phyloP scores from a whole-genome alignment of 2,329 filamentous ascomycete species.

The Botrytis porri region DNA sequence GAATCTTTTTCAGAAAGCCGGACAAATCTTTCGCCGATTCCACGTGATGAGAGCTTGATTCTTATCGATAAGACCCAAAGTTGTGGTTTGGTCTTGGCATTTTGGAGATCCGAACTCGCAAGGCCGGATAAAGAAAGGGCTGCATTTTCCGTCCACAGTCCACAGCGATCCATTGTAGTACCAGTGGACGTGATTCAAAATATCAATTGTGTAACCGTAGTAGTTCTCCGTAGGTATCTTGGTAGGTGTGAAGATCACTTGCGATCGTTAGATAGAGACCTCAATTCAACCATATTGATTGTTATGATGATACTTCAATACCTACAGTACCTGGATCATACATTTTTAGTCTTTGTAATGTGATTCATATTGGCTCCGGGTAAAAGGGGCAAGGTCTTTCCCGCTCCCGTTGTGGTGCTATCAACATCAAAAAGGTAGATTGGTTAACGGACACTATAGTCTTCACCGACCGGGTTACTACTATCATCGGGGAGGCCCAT shows the following conservation, averaged over 20 bases:
- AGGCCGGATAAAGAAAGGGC: not conserved
- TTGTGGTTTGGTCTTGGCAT: not conserved
- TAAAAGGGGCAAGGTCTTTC: not conserved
- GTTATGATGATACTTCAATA: not conserved
- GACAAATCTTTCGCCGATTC: slow-evolving; percentile 12
- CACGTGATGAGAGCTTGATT: not conserved
- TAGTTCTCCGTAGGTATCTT: not conserved
- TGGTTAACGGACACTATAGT: not conserved
- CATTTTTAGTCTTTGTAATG: not conserved
- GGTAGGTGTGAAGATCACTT: not conserved
- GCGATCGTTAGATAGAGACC: not conserved
- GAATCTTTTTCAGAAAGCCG: slow-evolving; percentile 11
- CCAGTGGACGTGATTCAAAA: not conserved
- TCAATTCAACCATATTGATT: not conserved
- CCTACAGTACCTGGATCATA: not conserved
- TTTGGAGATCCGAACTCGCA: not conserved
- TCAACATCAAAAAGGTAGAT: not conserved
- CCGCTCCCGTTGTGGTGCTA: not conserved
- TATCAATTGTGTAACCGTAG: not conserved
- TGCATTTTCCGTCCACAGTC: not conserved
- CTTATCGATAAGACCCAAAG: slow-evolving; percentile 18
- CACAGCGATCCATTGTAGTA: not conserved
- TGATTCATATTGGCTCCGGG: not conserved
- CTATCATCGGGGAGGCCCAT: not conserved
- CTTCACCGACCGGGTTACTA: not conserved